These are phyloP conservation scores for Aspergillus flavus DNA, from an alignment of 2,329 filamentous ascomycete species.

Conservation along the genomic window DNA sequence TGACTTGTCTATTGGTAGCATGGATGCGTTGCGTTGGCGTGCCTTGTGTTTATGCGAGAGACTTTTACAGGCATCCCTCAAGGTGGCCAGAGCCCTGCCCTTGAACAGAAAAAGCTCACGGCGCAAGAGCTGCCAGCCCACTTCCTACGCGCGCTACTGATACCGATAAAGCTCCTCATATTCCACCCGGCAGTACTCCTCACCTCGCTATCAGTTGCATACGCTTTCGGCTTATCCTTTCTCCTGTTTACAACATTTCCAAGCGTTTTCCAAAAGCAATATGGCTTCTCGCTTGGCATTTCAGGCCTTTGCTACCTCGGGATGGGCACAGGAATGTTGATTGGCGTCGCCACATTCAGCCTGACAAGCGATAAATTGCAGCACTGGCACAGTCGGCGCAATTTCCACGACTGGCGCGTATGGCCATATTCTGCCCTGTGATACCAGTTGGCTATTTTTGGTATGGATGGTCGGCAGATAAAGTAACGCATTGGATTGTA, in stretches of 20 bases:
- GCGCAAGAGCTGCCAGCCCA: background rate
- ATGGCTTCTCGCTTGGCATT: background rate
- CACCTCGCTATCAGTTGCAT: background rate
- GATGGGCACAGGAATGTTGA: background rate
- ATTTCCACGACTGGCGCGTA: background rate
- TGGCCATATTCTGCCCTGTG: background rate
- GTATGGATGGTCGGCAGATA: background rate
- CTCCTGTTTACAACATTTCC: background rate
- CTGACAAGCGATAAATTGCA: background rate
- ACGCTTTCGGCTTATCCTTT: background rate
- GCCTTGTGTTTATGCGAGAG: background rate
- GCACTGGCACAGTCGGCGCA: background rate
- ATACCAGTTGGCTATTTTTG: background rate
- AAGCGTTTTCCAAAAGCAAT: background rate
- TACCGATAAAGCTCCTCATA: background rate
- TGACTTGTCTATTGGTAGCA: too few relatives aligned
- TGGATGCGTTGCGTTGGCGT: background rate
- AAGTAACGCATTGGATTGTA: background rate
- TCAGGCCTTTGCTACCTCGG: background rate
- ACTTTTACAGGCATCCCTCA: background rate
- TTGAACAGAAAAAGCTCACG: too few relatives aligned
- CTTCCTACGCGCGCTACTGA: background rate
- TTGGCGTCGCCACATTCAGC: background rate
- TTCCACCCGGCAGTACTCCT: background rate
- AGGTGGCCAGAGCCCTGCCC: fast-evolving